These are phyloP conservation scores for Russula olivacea DNA, from an alignment of 768 basidiomycete genomes.

Conservation along the genomic window DNA sequence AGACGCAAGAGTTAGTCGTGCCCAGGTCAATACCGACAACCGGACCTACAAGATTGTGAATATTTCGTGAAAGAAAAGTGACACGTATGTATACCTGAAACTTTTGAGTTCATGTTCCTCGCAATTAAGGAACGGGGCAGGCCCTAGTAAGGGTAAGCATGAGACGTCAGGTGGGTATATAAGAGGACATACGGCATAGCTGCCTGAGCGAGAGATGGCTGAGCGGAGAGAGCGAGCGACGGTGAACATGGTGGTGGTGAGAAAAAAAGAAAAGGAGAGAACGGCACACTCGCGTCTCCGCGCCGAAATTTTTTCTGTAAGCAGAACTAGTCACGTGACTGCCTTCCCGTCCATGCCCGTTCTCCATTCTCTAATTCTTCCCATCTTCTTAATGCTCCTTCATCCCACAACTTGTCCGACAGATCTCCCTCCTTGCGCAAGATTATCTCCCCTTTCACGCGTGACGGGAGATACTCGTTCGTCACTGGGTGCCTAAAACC, in stretches of 20 bases:
- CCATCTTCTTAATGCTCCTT: slow-evolving; percentile 41
- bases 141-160: slow-evolving; percentile 38
- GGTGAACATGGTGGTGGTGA: slow-evolving; percentile 59
- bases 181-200: slow-evolving; percentile 49
- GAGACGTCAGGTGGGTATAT: background rate
- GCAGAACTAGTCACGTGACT: background rate
- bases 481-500: slow-evolving; percentile 44
- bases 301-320: slow-evolving; percentile 10
- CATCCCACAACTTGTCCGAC: slow-evolving; percentile 44
- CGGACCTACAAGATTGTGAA: slow-evolving; percentile 46
- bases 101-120: slow-evolving; percentile 94
- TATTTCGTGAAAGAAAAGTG: background rate
- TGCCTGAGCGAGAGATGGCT: slow-evolving; percentile 53
- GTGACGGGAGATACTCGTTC: slow-evolving; percentile 46
- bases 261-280: slow-evolving; percentile 13
- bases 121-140: slow-evolving; percentile 70
- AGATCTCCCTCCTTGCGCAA: slow-evolving; percentile 36
- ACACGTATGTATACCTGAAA: slow-evolving; percentile 54
- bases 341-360: slow-evolving; percentile 33
- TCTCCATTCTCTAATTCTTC: slow-evolving; percentile 42
- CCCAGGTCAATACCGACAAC: slow-evolving; percentile 97
- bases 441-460: slow-evolving; percentile 37
- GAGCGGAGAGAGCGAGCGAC: slow-evolving; percentile 59
- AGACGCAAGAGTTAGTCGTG: slow-evolving; percentile 87
- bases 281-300: slow-evolving; percentile 11